Conservation (phyloP, 2,329 filamentous ascomycete genomes). For the Rhinocladiella similis region DNA sequence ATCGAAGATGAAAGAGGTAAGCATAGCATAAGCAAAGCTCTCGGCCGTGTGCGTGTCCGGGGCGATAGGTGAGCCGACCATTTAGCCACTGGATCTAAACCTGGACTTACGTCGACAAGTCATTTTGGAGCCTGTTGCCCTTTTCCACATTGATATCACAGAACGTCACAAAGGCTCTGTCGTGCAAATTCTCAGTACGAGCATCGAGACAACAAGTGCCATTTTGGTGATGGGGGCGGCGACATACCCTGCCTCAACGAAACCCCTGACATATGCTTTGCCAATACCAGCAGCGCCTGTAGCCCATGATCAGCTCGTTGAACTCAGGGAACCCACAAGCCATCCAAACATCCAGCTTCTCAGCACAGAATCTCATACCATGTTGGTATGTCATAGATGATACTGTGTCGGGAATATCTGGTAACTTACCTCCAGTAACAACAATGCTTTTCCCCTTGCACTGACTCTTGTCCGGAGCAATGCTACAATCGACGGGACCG, state of each 20-base stretch:
- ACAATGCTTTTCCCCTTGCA: slow-evolving; percentile 9
- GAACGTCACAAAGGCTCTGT: slow-evolving; percentile 24
- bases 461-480: neutral
- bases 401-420: too few species aligned
- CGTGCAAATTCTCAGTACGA: neutral
- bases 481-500: slow-evolving; percentile 1
- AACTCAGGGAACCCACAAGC: too few species aligned
- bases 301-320: too few species aligned
- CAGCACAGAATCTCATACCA: neutral
- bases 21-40: neutral
- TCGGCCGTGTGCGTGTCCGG: too few species aligned
- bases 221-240: neutral
- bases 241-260: slow-evolving; percentile 10
- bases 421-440: slow-evolving; percentile 11
- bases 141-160: slow-evolving; percentile 40
- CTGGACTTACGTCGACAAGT: neutral
- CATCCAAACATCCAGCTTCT: too few species aligned
- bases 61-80: too few species aligned
- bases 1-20: neutral
- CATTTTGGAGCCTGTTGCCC: slow-evolving; percentile 27
- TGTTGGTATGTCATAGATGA: too few species aligned
- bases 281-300: slow-evolving; percentile 14
- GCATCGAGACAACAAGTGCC: neutral
- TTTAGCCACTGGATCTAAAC: too few species aligned
- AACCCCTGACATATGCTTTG: slow-evolving; percentile 1